A percentile compares a stretch with the other conserved stretches of the same genome.
These are phyloP conservation scores for Trichoderma sp. DNA, from an alignment of 2,329 filamentous ascomycete genomes.

Conservation along the genomic window DNA sequence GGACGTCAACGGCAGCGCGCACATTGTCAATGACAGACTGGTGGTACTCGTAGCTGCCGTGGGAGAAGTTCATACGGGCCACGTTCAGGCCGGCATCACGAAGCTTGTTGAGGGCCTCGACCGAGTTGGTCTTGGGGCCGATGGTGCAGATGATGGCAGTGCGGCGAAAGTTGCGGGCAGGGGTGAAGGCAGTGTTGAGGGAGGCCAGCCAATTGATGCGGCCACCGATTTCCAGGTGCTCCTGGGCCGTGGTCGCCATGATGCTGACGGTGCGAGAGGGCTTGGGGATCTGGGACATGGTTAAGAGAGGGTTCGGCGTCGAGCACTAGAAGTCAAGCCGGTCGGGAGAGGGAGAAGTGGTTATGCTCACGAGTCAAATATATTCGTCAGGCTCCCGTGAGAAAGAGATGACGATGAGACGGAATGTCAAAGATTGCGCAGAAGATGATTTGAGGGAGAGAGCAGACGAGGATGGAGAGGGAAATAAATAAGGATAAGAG, in stretches of 20 bases:
- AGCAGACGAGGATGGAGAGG: conserved; percentile 2
- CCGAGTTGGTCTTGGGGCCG: conserved; percentile 98
- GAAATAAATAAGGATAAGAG: conserved; percentile 9
- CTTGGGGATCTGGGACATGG: conserved; percentile 36
- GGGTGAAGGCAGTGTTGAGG: conserved; percentile 87
- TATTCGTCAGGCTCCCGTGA: conserved; percentile 1
- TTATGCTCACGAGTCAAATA: conserved; percentile 12
- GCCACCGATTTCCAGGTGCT: conserved; percentile 79
- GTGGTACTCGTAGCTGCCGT: conserved; percentile 81
- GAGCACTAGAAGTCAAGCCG: neutral
- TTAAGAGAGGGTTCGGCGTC: conserved; percentile 18
- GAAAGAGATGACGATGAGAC: conserved; percentile 10
- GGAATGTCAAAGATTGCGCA: neutral
- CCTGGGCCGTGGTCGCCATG: conserved; percentile 70
- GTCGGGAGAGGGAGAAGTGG: neutral
- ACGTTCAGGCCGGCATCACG: conserved; percentile 92
- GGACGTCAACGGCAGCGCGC: conserved; percentile 76
- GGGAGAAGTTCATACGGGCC: conserved; percentile 99
- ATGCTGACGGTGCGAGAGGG: conserved; percentile 41
- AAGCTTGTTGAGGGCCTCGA: conserved; percentile 94
- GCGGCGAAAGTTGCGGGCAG: conserved; percentile 87
- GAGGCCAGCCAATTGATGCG: conserved; percentile 65
- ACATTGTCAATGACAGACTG: conserved; percentile 98
- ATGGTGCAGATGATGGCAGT: conserved; percentile 99
- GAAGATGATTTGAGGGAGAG: neutral